A percentile compares a stretch with the other conserved stretches of the same genome.
These are phyloP conservation scores for Alternaria sp. DNA, from an alignment of 2,329 filamentous ascomycete genomes.

Conservation along the genomic window DNA sequence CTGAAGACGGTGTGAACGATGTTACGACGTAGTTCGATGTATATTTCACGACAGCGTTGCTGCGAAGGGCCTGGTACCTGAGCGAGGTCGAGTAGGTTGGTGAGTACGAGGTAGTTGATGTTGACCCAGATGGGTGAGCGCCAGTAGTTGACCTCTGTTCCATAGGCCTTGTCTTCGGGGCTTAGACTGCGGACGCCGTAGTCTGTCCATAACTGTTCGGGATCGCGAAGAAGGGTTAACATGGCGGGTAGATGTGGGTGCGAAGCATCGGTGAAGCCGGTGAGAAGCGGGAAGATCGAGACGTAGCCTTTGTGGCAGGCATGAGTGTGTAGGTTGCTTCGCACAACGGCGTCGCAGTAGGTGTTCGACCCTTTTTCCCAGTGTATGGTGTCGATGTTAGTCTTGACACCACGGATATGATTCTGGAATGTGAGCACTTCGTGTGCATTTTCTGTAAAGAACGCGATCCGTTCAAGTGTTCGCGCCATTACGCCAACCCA, in stretches of 20 bases:
- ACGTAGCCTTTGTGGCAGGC: slow-evolving; percentile 96
- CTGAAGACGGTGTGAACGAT: slow-evolving; percentile 86
- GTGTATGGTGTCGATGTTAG: slow-evolving; percentile 87
- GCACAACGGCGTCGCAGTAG: slow-evolving; percentile 91
- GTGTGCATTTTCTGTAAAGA: slow-evolving; percentile 73
- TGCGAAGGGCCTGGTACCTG: slow-evolving; percentile 67
- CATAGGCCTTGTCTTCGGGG: slow-evolving; percentile 79
- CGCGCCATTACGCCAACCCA: slow-evolving; percentile 96
- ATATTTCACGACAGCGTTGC: slow-evolving; percentile 73
- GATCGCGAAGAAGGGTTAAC: slow-evolving; percentile 78
- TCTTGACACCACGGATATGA: slow-evolving; percentile 75
- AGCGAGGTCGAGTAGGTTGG: slow-evolving; percentile 66
- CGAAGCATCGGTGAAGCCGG: slow-evolving; percentile 76
- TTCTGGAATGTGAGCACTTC: slow-evolving; percentile 74
- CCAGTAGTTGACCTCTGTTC: slow-evolving; percentile 95
- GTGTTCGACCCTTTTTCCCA: slow-evolving; percentile 82
- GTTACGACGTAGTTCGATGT: slow-evolving; percentile 78
- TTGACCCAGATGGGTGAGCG: slow-evolving; percentile 93
- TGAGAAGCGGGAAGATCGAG: slow-evolving; percentile 87
- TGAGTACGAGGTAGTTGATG: slow-evolving; percentile 88
- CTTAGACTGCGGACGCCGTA: slow-evolving; percentile 88
- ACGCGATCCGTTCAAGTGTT: slow-evolving; percentile 77
- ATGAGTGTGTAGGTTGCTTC: slow-evolving; percentile 81
- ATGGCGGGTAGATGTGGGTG: slow-evolving; percentile 76
- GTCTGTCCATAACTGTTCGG: slow-evolving; percentile 83